Evolutionary conservation across 2,329 filamentous ascomycete genomes (phyloP).

Genomic region (Alternaria burnsii): DNA sequence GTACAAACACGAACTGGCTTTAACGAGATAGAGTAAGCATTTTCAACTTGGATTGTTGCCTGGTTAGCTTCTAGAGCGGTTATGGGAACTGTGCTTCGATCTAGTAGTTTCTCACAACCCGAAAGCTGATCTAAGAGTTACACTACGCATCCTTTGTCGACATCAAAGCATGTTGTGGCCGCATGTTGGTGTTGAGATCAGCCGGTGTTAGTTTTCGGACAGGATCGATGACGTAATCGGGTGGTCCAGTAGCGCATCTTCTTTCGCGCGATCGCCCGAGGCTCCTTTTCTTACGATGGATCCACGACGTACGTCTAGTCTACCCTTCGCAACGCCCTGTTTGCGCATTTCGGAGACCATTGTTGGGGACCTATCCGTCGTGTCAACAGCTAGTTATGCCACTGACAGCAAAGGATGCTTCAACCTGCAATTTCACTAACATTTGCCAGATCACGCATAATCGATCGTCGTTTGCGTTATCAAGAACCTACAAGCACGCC

Average conservation of each 20-base stretch:
- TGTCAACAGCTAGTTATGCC: not conserved
- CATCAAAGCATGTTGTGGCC: not conserved
- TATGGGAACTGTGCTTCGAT: not conserved
- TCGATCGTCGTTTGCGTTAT: conserved; percentile 17
- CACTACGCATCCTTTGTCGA: not conserved
- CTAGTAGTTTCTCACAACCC: not conserved
- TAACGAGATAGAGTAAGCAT: not conserved
- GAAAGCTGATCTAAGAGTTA: too few species aligned
- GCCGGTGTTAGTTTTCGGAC: not conserved
- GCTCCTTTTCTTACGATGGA: not conserved
- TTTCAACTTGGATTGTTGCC: not conserved
- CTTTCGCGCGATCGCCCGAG: not conserved
- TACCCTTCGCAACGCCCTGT: not conserved
- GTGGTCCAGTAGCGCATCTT: not conserved
- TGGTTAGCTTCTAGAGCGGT: not conserved
- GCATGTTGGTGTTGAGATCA: not conserved
- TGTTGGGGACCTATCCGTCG: not conserved
- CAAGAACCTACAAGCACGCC: not conserved
- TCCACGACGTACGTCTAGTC: not conserved
- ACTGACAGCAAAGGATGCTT: not conserved
- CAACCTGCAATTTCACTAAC: conserved; percentile 4
- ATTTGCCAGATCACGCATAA: conserved; percentile 15
- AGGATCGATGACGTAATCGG: not conserved
- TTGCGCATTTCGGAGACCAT: not conserved
- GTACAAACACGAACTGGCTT: not conserved